Conservation (phyloP, 352 stramenopile genomes). For the Pythium aristosporum region DNA sequence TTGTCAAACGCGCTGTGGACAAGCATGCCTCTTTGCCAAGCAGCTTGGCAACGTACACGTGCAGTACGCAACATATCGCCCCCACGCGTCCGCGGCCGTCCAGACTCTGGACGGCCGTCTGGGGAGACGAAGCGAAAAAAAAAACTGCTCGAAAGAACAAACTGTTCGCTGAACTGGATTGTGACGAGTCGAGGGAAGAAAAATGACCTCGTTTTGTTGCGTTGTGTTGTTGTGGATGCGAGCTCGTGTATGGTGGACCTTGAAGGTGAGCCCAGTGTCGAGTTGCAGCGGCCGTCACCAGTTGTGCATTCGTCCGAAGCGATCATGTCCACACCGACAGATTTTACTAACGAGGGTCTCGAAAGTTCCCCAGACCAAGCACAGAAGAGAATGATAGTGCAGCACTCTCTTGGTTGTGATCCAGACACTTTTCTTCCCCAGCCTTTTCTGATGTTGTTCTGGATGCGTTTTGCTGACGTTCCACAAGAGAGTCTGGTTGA, state of each 20-base stretch:
- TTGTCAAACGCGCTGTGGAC: neutral
- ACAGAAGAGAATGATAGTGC: too few relatives aligned
- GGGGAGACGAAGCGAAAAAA: slow-evolving; percentile 11
- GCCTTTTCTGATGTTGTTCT: slow-evolving; percentile 2
- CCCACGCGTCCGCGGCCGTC: neutral
- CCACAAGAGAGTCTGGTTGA: neutral
- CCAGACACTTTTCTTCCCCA: neutral
- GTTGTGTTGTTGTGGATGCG: slow-evolving; percentile 13
- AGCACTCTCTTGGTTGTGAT: neutral
- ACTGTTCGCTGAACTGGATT: slow-evolving; percentile 2
- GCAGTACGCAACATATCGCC: neutral
- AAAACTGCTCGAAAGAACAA: slow-evolving; percentile 11
- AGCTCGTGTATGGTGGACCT: neutral
- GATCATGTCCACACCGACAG: neutral
- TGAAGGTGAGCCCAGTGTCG: neutral
- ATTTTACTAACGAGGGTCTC: too few relatives aligned
- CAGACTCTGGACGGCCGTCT: neutral
- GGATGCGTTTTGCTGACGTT: neutral
- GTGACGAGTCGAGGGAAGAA: neutral
- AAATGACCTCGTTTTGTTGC: neutral
- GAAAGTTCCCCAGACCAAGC: too few relatives aligned
- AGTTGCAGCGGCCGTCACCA: neutral
- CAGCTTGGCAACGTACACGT: neutral
- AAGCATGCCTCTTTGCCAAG: neutral
- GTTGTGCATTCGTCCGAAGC: neutral